Percentiles rank a stretch among this genome's conserved stretches.
Conservation (phyloP, 805 yeast species). For the Candida coleopterorum region DNA sequence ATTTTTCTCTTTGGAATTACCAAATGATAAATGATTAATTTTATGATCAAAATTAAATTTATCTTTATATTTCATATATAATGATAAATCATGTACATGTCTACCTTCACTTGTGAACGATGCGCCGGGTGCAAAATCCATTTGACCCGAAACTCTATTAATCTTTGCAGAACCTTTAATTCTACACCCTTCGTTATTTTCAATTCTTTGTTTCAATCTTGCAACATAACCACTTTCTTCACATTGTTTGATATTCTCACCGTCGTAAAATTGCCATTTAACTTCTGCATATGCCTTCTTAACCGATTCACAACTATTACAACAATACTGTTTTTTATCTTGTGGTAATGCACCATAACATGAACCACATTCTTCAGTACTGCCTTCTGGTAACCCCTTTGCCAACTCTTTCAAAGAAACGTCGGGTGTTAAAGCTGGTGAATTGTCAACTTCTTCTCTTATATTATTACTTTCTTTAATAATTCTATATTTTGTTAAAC, state of each 20-base stretch:
- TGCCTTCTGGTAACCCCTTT: slow-evolving; percentile 26
- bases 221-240: slow-evolving; percentile 80
- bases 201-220: slow-evolving; percentile 50
- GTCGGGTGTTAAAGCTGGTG: slow-evolving; percentile 20
- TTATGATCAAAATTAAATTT: slow-evolving; percentile 72
- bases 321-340: slow-evolving; percentile 53
- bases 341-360: slow-evolving; percentile 85
- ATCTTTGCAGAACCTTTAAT: slow-evolving; percentile 73
- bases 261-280: slow-evolving; percentile 90
- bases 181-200: slow-evolving; percentile 75
- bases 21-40: slow-evolving; percentile 81
- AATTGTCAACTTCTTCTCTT: slow-evolving; percentile 25
- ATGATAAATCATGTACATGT: slow-evolving; percentile 83
- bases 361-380: slow-evolving; percentile 63
- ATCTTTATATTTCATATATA: slow-evolving; percentile 51
- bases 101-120: slow-evolving; percentile 53
- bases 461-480: slow-evolving; percentile 41
- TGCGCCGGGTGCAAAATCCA: slow-evolving; percentile 96
- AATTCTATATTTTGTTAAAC: slow-evolving; percentile 67
- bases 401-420: slow-evolving; percentile 26
- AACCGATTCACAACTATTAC: slow-evolving; percentile 83
- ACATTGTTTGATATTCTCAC: slow-evolving; percentile 83
- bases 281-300: slow-evolving; percentile 69
- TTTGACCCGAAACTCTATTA: slow-evolving; percentile 82
- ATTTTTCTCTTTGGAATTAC: slow-evolving; percentile 35